phyloP scores from a whole-genome alignment of 441 rosid genomes.

The Syzygium syzygioides region DNA sequence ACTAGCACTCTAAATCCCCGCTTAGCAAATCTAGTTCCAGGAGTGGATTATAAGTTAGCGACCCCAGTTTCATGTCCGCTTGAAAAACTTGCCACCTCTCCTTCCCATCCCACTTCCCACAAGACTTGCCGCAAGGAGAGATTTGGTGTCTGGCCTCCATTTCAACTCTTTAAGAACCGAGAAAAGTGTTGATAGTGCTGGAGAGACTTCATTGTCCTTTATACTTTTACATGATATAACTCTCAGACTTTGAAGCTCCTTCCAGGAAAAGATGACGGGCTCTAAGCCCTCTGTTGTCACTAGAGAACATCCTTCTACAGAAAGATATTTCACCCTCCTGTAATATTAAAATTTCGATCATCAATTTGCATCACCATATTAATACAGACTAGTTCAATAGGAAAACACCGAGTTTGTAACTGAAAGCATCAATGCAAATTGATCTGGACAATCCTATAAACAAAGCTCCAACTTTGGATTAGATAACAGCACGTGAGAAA shows the following conservation, averaged over 20 bases:
- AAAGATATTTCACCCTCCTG: conserved; percentile 51
- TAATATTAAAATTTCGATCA: background rate
- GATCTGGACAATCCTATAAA: background rate
- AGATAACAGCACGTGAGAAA: background rate
- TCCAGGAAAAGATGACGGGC: conserved; percentile 54
- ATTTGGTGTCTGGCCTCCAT: conserved; percentile 68
- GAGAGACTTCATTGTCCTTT: conserved; percentile 48
- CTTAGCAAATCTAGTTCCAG: background rate
- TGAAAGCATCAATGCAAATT: background rate
- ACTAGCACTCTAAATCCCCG: background rate
- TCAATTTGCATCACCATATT: background rate
- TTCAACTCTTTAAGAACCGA: conserved; percentile 52
- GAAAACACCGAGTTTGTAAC: background rate
- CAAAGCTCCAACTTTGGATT: background rate
- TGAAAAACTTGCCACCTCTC: conserved; percentile 64
- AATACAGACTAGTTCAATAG: background rate
- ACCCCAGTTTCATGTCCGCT: conserved; percentile 30
- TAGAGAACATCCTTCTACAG: conserved; percentile 59
- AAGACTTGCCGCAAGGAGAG: conserved; percentile 46
- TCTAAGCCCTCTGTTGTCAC: conserved; percentile 58
- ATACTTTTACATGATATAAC: conserved; percentile 55
- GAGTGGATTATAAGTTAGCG: background rate
- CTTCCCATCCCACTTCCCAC: conserved; percentile 49
- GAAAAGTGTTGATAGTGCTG: conserved; percentile 54
- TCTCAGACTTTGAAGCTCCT: conserved; percentile 47